Evolutionary conservation across 169 alveolate genomes (phyloP).

Genomic region (Perkinsus olseni): DNA sequence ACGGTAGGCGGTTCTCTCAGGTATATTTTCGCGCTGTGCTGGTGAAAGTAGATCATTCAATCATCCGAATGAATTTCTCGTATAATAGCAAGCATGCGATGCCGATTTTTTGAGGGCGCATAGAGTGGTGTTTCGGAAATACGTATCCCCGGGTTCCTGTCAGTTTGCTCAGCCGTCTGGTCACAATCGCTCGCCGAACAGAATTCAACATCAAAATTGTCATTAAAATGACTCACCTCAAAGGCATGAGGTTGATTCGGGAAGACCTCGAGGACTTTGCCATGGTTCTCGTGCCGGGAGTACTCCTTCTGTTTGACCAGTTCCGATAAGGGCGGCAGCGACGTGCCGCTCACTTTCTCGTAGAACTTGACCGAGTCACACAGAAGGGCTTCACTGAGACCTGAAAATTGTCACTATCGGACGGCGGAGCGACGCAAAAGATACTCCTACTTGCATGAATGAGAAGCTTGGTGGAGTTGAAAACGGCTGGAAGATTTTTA

Average conservation of each 20-base stretch:
- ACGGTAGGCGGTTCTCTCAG: too few species aligned
- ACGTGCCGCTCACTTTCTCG: neutral
- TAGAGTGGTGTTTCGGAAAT: too few species aligned
- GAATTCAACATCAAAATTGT: too few species aligned
- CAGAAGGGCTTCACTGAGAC: neutral
- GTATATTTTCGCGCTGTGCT: too few species aligned
- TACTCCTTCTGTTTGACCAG: neutral
- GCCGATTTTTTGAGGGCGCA: too few species aligned
- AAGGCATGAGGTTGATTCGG: neutral
- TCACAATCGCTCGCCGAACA: too few species aligned
- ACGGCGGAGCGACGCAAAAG: neutral
- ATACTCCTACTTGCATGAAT: neutral
- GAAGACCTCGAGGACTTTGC: neutral
- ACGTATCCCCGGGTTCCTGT: too few species aligned
- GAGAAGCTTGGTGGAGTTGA: neutral
- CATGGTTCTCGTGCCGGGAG: neutral
- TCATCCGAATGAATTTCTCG: too few species aligned
- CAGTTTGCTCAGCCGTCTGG: too few species aligned
- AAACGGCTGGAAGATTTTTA: neutral
- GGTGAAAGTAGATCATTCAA: too few species aligned
- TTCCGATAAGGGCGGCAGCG: neutral
- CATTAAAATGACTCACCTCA: neutral
- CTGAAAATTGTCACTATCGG: neutral
- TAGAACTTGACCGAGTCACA: neutral
- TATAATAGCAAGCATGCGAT: too few species aligned